phyloP scores from a whole-genome alignment of 495 filamentous ascomycete species.

The Rostrohypoxylon terebratum region DNA sequence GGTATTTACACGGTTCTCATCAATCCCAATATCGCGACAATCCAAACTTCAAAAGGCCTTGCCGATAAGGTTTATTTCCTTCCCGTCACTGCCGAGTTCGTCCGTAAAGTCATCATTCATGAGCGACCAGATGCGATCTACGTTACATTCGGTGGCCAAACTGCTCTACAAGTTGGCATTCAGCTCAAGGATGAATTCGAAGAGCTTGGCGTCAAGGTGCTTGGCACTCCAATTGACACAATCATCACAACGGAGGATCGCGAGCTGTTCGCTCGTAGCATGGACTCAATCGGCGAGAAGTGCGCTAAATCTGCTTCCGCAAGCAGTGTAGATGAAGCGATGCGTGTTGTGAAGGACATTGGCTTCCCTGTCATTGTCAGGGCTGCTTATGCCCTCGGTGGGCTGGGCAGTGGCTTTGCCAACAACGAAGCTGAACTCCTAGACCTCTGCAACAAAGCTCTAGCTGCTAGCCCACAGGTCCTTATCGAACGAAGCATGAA shows the following conservation, averaged over 20 bases:
- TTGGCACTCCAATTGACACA: constrained; percentile 96
- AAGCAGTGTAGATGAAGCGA: constrained; percentile 84
- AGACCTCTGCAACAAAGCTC: constrained; percentile 93
- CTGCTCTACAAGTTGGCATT: constrained; percentile 93
- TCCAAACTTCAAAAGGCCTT: constrained; percentile 97
- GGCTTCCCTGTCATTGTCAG: constrained; percentile 97
- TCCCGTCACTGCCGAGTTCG: constrained; percentile 95
- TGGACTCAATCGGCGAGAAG: constrained; percentile 98
- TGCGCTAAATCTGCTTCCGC: constrained; percentile 97
- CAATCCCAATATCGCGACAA: constrained; percentile 99
- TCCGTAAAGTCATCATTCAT: constrained; percentile 93
- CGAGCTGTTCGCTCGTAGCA: constrained; percentile 95
- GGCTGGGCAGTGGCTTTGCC: constrained; percentile 95
- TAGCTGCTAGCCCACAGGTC: constrained; percentile 95
- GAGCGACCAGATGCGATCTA: constrained; percentile 96
- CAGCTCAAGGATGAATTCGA: constrained; percentile 97
- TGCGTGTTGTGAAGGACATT: constrained; percentile 85
- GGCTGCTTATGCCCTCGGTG: constrained; percentile 95
- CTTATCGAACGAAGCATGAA: constrained; percentile 99
- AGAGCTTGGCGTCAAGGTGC: constrained; percentile 86
- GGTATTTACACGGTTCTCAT: constrained; percentile 94
- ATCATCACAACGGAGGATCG: constrained; percentile 99
- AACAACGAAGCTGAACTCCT: constrained; percentile 87
- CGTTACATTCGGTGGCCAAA: constrained; percentile 96
- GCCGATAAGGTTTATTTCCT: constrained; percentile 99